phyloP scores from a whole-genome alignment of 1,284 basidiomycete genomes.

The Ceratobasidium sp. region DNA sequence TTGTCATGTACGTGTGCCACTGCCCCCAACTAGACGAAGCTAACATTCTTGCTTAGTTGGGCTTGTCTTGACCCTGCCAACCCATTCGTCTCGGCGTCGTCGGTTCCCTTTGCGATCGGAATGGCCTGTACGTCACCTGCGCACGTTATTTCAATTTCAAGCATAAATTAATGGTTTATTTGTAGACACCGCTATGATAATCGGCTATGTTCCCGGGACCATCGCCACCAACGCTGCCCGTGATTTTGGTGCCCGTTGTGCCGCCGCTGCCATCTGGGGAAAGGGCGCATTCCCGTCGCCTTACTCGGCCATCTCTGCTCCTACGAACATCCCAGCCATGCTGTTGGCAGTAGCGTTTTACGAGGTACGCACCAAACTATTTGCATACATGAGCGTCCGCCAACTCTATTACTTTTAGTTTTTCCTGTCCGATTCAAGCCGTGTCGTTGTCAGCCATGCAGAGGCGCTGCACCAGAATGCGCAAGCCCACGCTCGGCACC shows the following conservation, averaged over 20 bases:
- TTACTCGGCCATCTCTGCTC: slow-evolving; percentile 39
- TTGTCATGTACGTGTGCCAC: slow-evolving; percentile 19
- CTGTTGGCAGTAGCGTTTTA: slow-evolving; percentile 64
- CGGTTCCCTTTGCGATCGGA: slow-evolving; percentile 64
- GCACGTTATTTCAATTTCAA: no score
- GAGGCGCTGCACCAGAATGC: slow-evolving; percentile 37
- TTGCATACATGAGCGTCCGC: background rate
- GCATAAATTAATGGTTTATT: slow-evolving; percentile 48
- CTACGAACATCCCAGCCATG: slow-evolving; percentile 68
- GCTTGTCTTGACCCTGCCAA: slow-evolving; percentile 68
- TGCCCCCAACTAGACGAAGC: background rate
- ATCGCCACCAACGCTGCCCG: slow-evolving; percentile 72
- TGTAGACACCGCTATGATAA: slow-evolving; percentile 64
- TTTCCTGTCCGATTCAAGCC: slow-evolving; percentile 65
- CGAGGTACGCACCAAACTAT: slow-evolving; percentile 49
- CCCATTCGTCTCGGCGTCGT: slow-evolving; percentile 64
- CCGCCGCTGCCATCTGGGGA: slow-evolving; percentile 43
- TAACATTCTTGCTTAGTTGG: slow-evolving; percentile 17
- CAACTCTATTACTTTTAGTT: slow-evolving; percentile 51
- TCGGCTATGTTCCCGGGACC: slow-evolving; percentile 67
- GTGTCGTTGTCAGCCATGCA: slow-evolving; percentile 49
- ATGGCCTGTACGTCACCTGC: slow-evolving; percentile 50
- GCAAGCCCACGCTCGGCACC: slow-evolving; percentile 39
- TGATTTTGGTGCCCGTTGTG: slow-evolving; percentile 64
- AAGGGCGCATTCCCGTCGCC: slow-evolving; percentile 37